Evolutionary conservation across 2,329 filamentous ascomycete species (phyloP).

Genomic region (Scedosporium dehoogii): DNA sequence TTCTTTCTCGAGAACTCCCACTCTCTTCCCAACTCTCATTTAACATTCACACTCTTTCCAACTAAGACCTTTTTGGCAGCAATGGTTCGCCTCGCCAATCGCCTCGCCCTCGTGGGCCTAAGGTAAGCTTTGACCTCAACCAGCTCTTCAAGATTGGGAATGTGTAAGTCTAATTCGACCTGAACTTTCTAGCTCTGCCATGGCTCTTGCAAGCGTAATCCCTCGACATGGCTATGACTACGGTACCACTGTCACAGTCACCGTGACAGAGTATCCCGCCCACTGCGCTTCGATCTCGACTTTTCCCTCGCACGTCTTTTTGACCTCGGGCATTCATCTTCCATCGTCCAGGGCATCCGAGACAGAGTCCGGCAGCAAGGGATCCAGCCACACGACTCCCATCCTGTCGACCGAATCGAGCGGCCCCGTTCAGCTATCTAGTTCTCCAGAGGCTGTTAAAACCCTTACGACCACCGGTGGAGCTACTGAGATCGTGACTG

Average conservation of each 20-base stretch:
- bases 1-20: background rate
- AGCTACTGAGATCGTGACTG: background rate
- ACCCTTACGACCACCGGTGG: background rate
- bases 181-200: background rate
- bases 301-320: background rate
- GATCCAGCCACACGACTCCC: background rate
- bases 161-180: background rate
- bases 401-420: background rate
- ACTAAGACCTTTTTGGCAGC: background rate
- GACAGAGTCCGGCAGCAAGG: background rate
- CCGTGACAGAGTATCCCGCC: background rate
- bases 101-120: conserved; percentile 1
- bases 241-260: background rate
- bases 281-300: background rate
- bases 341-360: background rate
- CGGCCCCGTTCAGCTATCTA: background rate
- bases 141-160: background rate
- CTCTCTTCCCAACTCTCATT: background rate
- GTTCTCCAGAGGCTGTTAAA: background rate
- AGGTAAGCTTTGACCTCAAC: background rate
- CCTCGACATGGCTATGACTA: background rate
- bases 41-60: background rate
- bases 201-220: background rate
- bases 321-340: background rate
- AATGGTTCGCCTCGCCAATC: background rate